These are phyloP conservation scores for Elymus sibiricus DNA, from an alignment of 176 grass and related monocot genomes.

Conservation along the genomic window DNA sequence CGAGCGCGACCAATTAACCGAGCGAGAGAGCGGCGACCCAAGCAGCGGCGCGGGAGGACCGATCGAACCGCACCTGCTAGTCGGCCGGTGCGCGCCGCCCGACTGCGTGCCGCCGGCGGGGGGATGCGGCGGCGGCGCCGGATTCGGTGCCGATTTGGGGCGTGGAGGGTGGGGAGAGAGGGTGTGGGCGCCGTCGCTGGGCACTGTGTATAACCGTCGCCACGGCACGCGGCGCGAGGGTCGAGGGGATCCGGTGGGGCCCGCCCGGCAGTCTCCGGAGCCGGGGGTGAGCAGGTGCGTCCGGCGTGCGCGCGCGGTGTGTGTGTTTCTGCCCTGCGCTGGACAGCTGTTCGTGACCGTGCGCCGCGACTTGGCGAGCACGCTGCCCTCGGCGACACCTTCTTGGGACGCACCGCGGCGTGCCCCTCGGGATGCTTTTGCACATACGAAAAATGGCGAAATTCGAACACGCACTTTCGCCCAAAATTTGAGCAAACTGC, in stretches of 20 bases:
- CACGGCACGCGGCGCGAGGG: not conserved
- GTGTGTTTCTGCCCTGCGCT: not conserved
- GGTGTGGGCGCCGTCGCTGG: not conserved
- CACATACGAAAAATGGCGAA: too few species aligned
- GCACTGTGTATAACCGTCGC: not conserved
- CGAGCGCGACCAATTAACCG: not conserved
- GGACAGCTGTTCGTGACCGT: not conserved
- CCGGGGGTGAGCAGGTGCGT: not conserved
- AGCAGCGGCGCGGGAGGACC: not conserved
- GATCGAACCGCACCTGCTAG: not conserved
- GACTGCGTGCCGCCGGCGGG: not conserved
- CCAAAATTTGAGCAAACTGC: too few species aligned
- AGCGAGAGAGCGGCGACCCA: not conserved
- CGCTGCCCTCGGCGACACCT: too few species aligned
- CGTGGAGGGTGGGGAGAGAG: not conserved
- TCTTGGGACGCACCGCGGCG: too few species aligned
- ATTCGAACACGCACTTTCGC: too few species aligned
- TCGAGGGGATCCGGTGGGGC: not conserved
- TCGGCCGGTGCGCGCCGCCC: not conserved
- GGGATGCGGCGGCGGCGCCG: not conserved
- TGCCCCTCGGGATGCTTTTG: too few species aligned
- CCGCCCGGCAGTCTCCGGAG: not conserved
- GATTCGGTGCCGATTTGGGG: not conserved
- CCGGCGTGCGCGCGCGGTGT: not conserved
- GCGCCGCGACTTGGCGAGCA: not conserved